Evolutionary conservation across 1,284 basidiomycete genomes (phyloP).

Genomic region (Cutaneotrichosporon curvatum): DNA sequence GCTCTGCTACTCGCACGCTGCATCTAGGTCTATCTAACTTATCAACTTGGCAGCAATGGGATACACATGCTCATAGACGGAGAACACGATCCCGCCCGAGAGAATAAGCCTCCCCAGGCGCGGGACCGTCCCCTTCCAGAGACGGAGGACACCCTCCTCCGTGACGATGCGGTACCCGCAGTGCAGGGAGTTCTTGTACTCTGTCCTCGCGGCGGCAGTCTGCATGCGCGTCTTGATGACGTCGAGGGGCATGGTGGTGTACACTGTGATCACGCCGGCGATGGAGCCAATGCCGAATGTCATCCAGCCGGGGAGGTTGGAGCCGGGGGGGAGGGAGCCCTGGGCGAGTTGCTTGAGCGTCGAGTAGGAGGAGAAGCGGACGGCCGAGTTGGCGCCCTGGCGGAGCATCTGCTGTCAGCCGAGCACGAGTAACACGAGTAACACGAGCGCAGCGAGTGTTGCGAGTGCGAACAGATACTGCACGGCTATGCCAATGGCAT

Average conservation of each 20-base stretch:
- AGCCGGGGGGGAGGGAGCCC: constrained; percentile 72
- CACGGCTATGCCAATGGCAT: too few species aligned
- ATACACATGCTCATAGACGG: constrained; percentile 65
- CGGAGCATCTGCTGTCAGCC: constrained; percentile 69
- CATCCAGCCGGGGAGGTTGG: constrained; percentile 74
- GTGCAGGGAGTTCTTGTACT: constrained; percentile 89
- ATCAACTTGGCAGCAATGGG: constrained; percentile 27
- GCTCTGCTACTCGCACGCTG: too few species aligned
- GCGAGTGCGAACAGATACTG: too few species aligned
- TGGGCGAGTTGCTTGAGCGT: constrained; percentile 89
- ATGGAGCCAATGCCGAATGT: constrained; percentile 92
- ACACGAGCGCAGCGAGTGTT: too few species aligned
- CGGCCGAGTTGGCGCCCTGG: constrained; percentile 93
- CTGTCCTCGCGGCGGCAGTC: constrained; percentile 68
- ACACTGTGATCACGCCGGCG: constrained; percentile 91
- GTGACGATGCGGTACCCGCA: constrained; percentile 86
- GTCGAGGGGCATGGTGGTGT: constrained; percentile 79
- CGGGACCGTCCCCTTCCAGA: constrained; percentile 96
- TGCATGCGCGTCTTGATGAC: constrained; percentile 99
- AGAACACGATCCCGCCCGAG: constrained; percentile 92
- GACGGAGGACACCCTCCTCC: constrained; percentile 76
- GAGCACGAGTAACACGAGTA: too few species aligned
- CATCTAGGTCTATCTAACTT: not conserved
- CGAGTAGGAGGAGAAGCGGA: constrained; percentile 93
- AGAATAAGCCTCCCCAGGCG: constrained; percentile 73